Evolutionary conservation across 2,329 filamentous ascomycete species (phyloP).

Genomic region (Calycina marina): DNA sequence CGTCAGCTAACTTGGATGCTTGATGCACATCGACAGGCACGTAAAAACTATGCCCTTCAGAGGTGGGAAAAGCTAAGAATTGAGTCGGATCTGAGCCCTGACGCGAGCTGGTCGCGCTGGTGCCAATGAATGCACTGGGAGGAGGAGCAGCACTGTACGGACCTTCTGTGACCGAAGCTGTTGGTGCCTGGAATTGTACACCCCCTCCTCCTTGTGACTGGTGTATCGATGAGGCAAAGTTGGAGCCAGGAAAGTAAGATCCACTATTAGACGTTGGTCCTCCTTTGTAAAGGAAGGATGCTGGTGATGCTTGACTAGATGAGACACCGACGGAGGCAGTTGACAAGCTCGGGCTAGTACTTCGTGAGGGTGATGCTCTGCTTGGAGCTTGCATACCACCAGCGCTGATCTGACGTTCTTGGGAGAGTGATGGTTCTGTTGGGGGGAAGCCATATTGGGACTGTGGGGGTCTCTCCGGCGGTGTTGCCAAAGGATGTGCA

Average conservation of each 20-base stretch:
- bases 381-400: slow-evolving; percentile 26
- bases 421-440: slow-evolving; percentile 24
- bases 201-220: slow-evolving; percentile 16
- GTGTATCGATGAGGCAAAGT: slow-evolving; percentile 14
- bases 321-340: slow-evolving; percentile 30
- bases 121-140: slow-evolving; percentile 10
- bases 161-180: slow-evolving; percentile 20
- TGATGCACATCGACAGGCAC: slow-evolving; percentile 69
- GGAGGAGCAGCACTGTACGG: slow-evolving; percentile 21
- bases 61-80: slow-evolving; percentile 26
- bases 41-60: slow-evolving; percentile 38
- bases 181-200: slow-evolving; percentile 19
- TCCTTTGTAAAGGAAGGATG: slow-evolving; percentile 17
- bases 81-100: slow-evolving; percentile 21
- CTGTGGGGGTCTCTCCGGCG: slow-evolving; percentile 10
- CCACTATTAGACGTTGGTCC: slow-evolving; percentile 11
- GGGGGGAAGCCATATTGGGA: slow-evolving; percentile 25
- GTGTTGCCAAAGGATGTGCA: slow-evolving; percentile 23
- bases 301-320: slow-evolving; percentile 26
- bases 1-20: slow-evolving; percentile 68
- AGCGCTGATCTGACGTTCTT: slow-evolving; percentile 20
- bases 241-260: slow-evolving; percentile 20
- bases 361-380: slow-evolving; percentile 23
- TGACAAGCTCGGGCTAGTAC: slow-evolving; percentile 32
- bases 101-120: slow-evolving; percentile 16